phyloP scores from a whole-genome alignment of 495 filamentous ascomycete species.

The Annulohypoxylon stygium region DNA sequence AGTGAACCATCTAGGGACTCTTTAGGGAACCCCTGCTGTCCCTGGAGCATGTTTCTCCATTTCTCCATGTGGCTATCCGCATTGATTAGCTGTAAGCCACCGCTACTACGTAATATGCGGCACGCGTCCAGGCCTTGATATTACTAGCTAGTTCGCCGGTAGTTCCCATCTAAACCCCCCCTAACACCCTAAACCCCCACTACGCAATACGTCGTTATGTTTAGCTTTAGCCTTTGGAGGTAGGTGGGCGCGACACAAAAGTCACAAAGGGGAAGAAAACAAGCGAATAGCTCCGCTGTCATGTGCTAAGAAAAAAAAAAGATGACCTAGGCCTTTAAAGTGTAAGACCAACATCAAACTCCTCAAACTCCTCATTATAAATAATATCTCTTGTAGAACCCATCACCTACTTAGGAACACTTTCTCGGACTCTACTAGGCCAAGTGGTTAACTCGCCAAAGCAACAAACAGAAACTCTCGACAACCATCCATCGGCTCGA shows the following conservation, averaged over 20 bases:
- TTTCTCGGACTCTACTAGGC: background rate
- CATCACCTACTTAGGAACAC: background rate
- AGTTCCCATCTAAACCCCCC: constrained; percentile 38
- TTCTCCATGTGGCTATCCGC: constrained; percentile 32
- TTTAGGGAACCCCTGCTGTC: too few relatives aligned
- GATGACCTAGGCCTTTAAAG: constrained; percentile 13
- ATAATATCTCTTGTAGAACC: constrained; percentile 1
- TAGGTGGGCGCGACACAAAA: constrained; percentile 9
- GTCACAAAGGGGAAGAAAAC: constrained; percentile 13
- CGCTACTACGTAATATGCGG: constrained; percentile 20
- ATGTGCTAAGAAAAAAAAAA: constrained; percentile 33
- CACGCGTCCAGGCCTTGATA: constrained; percentile 6
- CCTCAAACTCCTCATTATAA: constrained; percentile 4
- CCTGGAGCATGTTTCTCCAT: background rate
- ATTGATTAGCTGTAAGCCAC: constrained; percentile 32
- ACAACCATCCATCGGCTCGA: background rate
- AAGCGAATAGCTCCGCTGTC: constrained; percentile 33
- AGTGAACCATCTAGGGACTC: background rate
- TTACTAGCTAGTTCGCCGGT: constrained; percentile 33
- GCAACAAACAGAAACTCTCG: background rate
- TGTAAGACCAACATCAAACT: constrained; percentile 14
- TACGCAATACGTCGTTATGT: constrained; percentile 10
- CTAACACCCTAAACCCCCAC: constrained; percentile 37
- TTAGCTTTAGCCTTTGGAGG: constrained; percentile 35
- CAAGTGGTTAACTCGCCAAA: background rate